Conservation (phyloP, 768 basidiomycete species). For the Leccinum longicurvipes region DNA sequence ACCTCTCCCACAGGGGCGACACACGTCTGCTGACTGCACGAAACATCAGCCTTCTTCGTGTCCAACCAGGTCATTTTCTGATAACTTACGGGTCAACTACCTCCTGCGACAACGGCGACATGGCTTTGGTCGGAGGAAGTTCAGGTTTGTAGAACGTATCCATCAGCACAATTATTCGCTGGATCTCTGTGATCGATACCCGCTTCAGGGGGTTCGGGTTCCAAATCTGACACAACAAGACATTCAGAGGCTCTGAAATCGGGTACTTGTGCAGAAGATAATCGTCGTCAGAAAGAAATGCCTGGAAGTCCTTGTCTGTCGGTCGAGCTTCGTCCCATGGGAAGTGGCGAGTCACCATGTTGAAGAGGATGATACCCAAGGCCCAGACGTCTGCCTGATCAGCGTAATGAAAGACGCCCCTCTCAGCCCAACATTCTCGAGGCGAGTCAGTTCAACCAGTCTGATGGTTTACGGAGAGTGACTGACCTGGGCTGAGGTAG, state of each 20-base stretch:
- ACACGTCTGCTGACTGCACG: constrained; percentile 12
- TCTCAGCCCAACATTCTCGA: constrained; percentile 55
- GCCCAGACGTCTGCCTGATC: constrained; percentile 60
- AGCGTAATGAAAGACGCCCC: constrained; percentile 21
- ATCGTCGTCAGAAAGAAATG: background rate
- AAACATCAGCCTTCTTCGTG: background rate
- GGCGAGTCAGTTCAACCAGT: constrained; percentile 4
- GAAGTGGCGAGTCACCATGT: constrained; percentile 61
- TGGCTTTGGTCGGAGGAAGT: background rate
- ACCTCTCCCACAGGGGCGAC: background rate
- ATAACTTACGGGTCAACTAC: constrained; percentile 16
- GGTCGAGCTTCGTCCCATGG: constrained; percentile 16
- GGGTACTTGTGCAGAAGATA: background rate
- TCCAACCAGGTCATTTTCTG: fast-evolving
- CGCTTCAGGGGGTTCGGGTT: constrained; percentile 12
- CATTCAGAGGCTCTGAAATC: constrained; percentile 10
- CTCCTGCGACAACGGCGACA: background rate
- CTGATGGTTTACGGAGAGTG: background rate
- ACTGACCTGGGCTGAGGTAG: constrained; percentile 73
- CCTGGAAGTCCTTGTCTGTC: constrained; percentile 1
- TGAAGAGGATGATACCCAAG: constrained; percentile 77
- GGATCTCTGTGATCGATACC: constrained; percentile 18
- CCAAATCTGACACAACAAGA: constrained; percentile 14
- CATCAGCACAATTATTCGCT: constrained; percentile 11
- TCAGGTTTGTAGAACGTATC: constrained; percentile 14